Percentiles rank a stretch among this genome's conserved stretches.
These are phyloP conservation scores for Pholiota molesta DNA, from an alignment of 768 basidiomycete genomes.

Conservation along the genomic window DNA sequence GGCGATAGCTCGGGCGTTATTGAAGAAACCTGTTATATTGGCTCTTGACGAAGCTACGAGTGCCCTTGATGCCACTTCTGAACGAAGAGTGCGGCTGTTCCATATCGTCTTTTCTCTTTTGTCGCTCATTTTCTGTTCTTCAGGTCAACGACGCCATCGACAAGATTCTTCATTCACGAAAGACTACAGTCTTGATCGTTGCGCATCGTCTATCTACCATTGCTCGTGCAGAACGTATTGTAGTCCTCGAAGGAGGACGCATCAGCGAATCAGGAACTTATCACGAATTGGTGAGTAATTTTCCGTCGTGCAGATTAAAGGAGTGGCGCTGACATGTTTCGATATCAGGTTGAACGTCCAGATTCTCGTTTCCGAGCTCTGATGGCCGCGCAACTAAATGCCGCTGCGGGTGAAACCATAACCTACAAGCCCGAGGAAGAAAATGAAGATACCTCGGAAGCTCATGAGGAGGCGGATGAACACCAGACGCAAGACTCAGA, in stretches of 20 bases:
- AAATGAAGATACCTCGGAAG: constrained; percentile 13
- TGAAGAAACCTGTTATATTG: constrained; percentile 87
- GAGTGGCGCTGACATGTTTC: constrained; percentile 4
- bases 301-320: neutral
- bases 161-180: constrained; percentile 75
- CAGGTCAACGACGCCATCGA: constrained; percentile 91
- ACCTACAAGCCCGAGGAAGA: constrained; percentile 10
- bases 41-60: constrained; percentile 91
- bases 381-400: constrained; percentile 87
- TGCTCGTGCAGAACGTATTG: constrained; percentile 86
- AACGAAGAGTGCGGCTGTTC: constrained; percentile 61
- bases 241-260: constrained; percentile 84
- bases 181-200: constrained; percentile 88
- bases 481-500: neutral
- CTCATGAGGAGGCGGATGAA: constrained; percentile 11
- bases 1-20: constrained; percentile 83
- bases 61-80: constrained; percentile 86
- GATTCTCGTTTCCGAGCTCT: constrained; percentile 83
- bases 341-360: constrained; percentile 55
- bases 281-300: constrained; percentile 63
- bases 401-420: constrained; percentile 38
- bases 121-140: neutral
- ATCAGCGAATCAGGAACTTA: constrained; percentile 87
- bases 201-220: constrained; percentile 91
- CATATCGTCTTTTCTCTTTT: neutral